phyloP scores from a whole-genome alignment of 176 grass and related monocot genomes.

The Oryza australiensis region DNA sequence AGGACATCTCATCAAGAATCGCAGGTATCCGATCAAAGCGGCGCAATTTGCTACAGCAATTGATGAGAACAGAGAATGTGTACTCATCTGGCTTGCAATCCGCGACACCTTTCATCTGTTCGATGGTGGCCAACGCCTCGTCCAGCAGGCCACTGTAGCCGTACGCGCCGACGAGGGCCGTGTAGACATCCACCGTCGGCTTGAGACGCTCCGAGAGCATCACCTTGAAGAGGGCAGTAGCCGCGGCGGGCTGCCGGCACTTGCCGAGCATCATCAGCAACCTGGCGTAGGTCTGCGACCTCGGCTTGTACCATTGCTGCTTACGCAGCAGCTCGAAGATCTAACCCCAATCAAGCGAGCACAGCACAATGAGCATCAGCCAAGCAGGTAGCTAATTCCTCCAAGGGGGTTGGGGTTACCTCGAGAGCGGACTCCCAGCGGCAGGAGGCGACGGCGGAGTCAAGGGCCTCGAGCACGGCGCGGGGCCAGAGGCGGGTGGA shows the following conservation, averaged over 20 bases:
- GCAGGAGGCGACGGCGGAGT: constrained; percentile 50
- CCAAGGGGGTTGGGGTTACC: constrained; percentile 20
- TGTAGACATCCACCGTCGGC: constrained; percentile 71
- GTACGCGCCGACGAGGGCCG: constrained; percentile 71
- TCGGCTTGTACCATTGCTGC: constrained; percentile 86
- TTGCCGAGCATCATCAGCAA: constrained; percentile 82
- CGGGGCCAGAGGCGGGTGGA: constrained; percentile 64
- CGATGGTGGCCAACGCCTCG: constrained; percentile 57
- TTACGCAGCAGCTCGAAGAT: constrained; percentile 83
- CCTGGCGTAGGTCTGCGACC: constrained; percentile 74
- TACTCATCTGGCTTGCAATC: constrained; percentile 71
- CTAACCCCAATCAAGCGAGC: constrained; percentile 32
- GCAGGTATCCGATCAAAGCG: constrained; percentile 55
- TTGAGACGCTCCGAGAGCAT: constrained; percentile 68
- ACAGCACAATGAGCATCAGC: background rate
- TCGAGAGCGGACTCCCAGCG: constrained; percentile 76
- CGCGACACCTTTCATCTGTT: constrained; percentile 69
- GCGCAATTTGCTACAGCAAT: constrained; percentile 56
- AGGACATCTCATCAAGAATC: constrained; percentile 75
- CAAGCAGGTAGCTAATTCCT: background rate
- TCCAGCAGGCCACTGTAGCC: constrained; percentile 64
- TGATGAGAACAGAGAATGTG: constrained; percentile 67
- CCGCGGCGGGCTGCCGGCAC: constrained; percentile 62
- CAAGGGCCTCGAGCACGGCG: constrained; percentile 81
- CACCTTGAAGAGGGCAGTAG: constrained; percentile 57